Base-by-base conservation (phyloP, 139 green algal genomes). In the Desmodesmus armatus region DNA sequence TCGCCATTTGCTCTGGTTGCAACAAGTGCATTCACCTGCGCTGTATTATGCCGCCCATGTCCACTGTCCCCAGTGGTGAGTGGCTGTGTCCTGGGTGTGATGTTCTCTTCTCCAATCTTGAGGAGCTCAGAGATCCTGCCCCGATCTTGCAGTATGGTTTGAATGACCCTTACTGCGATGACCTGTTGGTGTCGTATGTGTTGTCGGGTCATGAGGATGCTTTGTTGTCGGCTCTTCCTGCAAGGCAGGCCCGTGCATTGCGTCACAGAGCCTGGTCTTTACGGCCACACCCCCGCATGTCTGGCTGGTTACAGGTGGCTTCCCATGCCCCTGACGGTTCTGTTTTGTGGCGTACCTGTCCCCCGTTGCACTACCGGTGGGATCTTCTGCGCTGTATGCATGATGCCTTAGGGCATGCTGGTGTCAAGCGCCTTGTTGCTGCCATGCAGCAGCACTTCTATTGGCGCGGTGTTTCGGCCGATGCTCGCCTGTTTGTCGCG, bases 351-450 rank as follows among this genome's bases (percentile, higher is more conserved):
- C 23, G 75, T 25, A 49, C 69, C 19, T 76, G 72, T 47, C 81
- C 81, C 27, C 81, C 81, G 33, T 27, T 87, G 40, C 3, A 58
- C 17, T 58, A 55, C 15, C 19, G 69, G 17, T 78, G 71, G 71
- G 71, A 78, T 60, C 3, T 62, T 27, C 62, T 78, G 5, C 27
- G 71, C 3, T 51, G 49, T 41, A 62, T 81, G 41, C 82, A 87
- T 87, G 70, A 87, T 81, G 67, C 67, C 55, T 31, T 87, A 7
- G 82, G 82, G 13, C 82, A 87, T 87, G 82, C 82, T 63, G 82
- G 82, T 74, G 82, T 87, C 0, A 31, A 69, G 49, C 82, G 82
- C 35, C 75, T 55, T 21, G 47, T 39, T 41, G 47, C 37, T 23
- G 51, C 65, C 35, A 58, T 87, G 49, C 70, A 82, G 47, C 82